Base-by-base conservation (phyloP, 345 rosid species). In the Cardiospermum halicacabum region DNA sequence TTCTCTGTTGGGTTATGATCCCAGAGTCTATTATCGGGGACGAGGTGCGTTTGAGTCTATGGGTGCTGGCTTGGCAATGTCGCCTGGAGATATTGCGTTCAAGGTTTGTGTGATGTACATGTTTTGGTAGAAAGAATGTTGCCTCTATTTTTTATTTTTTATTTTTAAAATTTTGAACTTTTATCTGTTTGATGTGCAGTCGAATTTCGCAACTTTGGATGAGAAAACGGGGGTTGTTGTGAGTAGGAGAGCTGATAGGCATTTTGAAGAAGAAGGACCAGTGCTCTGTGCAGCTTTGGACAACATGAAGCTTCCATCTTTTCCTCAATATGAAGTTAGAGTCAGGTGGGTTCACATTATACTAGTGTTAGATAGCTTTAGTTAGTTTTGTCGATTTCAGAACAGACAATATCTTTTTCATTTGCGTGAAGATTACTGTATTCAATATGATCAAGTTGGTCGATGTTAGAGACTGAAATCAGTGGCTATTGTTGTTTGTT, bases 261-360 rank as follows among this genome's bases (percentile, higher is more conserved):
- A 91, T 74, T 94, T 94, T 64, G 99, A 91, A 77, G 92, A 91
- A 75, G 96, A 91, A 82, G 99, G 97, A 31, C 99, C 96, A n/a
- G 80, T 89, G 49, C 88, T 94, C 27, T 94, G 96, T 74, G 78
- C 88, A 16, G 97, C 97, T 53, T 79, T 94, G 59, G 97, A 94
- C 78, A 80, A 86, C 53, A 80, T 94, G 96, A 94, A 83, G 76
- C 86, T 94, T 58, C 89, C 93, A 7, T 84, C 89, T 62, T 94
- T 81, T 74, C 96, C 96, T 0, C 84, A 87, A 68, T 87, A 94
- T 75, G 97, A 91, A 84, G 93, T 91, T 56, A 74, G 99, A 79
- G 96, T 89, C 72, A 94, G 97, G 99, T 94, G 69, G n/a, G n/a
- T n/a, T n/a, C n/a, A n/a, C n/a, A n/a, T n/a, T n/a, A n/a, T n/a